Percentiles rank a stretch among this genome's conserved stretches.
These are phyloP conservation scores for Trypanosoma conorhini DNA, from an alignment of 208 protist species.

Conservation along the genomic window DNA sequence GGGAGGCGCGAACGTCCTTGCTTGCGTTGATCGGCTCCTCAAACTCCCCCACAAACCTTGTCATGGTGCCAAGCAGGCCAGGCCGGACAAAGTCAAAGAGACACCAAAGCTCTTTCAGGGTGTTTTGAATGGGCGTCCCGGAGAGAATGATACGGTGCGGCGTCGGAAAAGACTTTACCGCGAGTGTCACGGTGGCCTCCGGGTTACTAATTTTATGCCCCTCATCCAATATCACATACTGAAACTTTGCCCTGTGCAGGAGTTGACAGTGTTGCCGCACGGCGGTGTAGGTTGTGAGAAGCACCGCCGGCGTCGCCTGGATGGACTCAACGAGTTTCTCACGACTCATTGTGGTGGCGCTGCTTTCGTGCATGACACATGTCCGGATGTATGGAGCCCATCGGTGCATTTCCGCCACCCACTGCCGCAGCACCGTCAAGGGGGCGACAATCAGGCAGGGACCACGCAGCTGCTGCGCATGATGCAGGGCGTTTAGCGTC, in stretches of 20 bases:
- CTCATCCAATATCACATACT: conserved; percentile 97
- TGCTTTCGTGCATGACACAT: conserved; percentile 87
- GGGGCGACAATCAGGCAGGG: conserved; percentile 94
- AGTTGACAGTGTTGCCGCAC: conserved; percentile 69
- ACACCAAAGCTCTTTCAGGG: conserved; percentile 98
- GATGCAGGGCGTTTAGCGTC: conserved; percentile 88
- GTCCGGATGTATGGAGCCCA: conserved; percentile 91
- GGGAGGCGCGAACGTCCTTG: conserved; percentile 90
- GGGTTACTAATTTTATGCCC: conserved; percentile 98
- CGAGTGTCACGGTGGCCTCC: conserved; percentile 94
- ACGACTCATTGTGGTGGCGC: conserved; percentile 28
- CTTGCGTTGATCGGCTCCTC: conserved; percentile 84
- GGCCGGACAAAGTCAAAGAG: conserved; percentile 99
- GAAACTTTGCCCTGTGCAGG: conserved; percentile 75
- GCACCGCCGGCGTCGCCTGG: conserved; percentile 58
- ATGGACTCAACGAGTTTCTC: conserved; percentile 57
- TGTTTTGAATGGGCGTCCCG: conserved; percentile 99
- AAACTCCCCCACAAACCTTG: conserved; percentile 78
- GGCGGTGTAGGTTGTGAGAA: conserved; percentile 95
- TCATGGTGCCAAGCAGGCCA: conserved; percentile 93
- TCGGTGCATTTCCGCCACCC: conserved; percentile 94
- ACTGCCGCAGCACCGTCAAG: conserved; percentile 93
- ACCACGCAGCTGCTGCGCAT: conserved; percentile 65
- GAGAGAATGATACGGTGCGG: conserved; percentile 95
- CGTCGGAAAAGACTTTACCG: conserved; percentile 94